Evolutionary conservation across 495 filamentous ascomycete species (phyloP).

Genomic region (Hypoxylon subgilvum): DNA sequence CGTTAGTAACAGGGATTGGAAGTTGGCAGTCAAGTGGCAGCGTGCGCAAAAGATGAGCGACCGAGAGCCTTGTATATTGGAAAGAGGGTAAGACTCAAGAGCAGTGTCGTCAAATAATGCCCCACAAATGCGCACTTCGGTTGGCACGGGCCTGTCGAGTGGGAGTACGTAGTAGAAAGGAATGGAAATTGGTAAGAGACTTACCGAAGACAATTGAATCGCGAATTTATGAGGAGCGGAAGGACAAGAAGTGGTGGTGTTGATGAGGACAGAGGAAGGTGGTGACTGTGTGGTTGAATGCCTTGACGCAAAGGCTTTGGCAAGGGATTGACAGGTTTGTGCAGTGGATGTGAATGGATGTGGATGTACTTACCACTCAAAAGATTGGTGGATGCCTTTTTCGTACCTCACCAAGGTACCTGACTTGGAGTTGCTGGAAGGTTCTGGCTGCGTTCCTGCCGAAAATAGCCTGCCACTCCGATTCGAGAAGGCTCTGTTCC

Average conservation of each 20-base stretch:
- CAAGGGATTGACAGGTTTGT: not conserved
- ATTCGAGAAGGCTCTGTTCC: slow-evolving; percentile 36
- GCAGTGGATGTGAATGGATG: not conserved
- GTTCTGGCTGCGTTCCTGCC: slow-evolving; percentile 38
- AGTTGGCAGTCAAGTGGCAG: no score
- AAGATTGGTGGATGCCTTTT: slow-evolving; percentile 26
- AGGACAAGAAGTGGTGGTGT: no score
- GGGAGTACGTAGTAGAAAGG: not conserved
- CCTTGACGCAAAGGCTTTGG: not conserved
- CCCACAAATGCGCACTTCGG: slow-evolving; percentile 34
- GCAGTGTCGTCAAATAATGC: slow-evolving; percentile 18
- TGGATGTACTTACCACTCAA: not conserved
- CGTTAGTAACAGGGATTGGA: slow-evolving; percentile 8
- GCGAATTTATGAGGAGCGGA: no score
- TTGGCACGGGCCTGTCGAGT: slow-evolving; percentile 1
- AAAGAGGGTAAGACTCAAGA: slow-evolving; percentile 33
- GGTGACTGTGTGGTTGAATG: slow-evolving; percentile 11
- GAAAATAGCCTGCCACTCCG: slow-evolving; percentile 24
- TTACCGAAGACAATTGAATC: no score
- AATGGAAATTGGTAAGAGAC: no score
- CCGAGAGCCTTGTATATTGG: slow-evolving; percentile 19
- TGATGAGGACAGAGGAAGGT: slow-evolving; percentile 8
- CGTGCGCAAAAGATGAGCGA: no score
- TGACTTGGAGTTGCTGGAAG: slow-evolving; percentile 33
- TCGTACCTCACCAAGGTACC: slow-evolving; percentile 12